A percentile compares a stretch with the other conserved stretches of the same genome.
Evolutionary conservation across 225 moss, liverwort and hornwort species (phyloP).

Genomic region (Rhytidiadelphus loreus): DNA sequence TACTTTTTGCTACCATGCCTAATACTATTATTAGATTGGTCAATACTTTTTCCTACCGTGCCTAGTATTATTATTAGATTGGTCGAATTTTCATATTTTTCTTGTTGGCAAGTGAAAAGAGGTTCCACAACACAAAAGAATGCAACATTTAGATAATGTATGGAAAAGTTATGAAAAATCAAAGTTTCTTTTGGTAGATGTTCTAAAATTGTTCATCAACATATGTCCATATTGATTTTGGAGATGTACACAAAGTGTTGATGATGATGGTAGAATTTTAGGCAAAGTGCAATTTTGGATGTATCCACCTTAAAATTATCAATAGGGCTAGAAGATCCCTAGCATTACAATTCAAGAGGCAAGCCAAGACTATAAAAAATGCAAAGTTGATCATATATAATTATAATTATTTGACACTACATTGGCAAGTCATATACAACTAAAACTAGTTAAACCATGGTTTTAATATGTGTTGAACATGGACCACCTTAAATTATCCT

Average conservation of each 20-base stretch:
- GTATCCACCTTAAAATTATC: neutral
- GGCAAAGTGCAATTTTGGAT: fast-evolving
- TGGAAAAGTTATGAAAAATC: neutral
- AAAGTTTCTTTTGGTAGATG: neutral
- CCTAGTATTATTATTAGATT: no score
- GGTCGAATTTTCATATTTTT: neutral
- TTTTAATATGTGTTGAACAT: neutral
- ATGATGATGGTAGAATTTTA: neutral
- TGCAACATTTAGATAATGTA: fast-evolving
- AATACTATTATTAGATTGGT: neutral
- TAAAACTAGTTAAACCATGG: neutral
- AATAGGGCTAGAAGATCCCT: fast-evolving
- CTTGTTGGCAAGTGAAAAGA: neutral
- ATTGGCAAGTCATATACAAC: neutral
- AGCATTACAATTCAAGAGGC: fast-evolving
- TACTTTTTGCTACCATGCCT: neutral
- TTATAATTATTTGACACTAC: neutral
- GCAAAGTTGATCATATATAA: neutral
- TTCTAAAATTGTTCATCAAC: neutral
- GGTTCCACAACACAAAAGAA: neutral
- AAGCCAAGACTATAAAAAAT: neutral
- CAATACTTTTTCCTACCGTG: neutral
- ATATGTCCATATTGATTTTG: neutral
- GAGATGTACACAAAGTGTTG: neutral
- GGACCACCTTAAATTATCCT: neutral